A percentile compares a stretch with the other conserved stretches of the same genome.
Evolutionary conservation across 2,329 filamentous ascomycete species (phyloP).

Genomic region (Apiospora sp.): DNA sequence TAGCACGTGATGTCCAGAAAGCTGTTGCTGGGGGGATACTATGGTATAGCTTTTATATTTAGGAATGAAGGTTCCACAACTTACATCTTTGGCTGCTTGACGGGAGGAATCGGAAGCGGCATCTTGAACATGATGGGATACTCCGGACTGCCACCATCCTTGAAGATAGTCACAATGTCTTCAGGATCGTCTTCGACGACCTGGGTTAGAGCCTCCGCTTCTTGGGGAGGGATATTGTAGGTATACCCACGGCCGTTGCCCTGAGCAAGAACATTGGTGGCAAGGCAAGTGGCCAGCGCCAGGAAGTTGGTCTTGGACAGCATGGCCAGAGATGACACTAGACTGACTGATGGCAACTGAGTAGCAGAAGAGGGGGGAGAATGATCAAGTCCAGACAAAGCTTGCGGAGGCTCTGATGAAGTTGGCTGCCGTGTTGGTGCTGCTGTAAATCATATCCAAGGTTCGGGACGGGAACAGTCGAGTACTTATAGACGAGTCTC

Average conservation of each 20-base stretch:
- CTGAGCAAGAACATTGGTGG: constrained; percentile 29
- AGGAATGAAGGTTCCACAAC: constrained; percentile 29
- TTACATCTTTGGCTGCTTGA: constrained; percentile 51
- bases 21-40: no score
- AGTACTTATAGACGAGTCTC: no score
- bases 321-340: constrained; percentile 25
- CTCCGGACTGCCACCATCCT: constrained; percentile 41
- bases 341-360: no score
- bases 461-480: no score
- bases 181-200: constrained; percentile 34
- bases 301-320: constrained; percentile 31
- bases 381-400: not conserved
- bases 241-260: constrained; percentile 23
- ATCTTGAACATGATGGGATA: constrained; percentile 49
- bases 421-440: no score
- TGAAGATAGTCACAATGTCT: constrained; percentile 28
- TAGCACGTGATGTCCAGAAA: no score
- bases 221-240: constrained; percentile 34
- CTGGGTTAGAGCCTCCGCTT: constrained; percentile 32
- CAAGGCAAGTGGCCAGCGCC: constrained; percentile 32
- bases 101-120: constrained; percentile 53
- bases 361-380: not conserved
- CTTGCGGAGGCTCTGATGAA: not conserved
- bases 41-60: no score
- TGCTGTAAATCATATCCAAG: no score